phyloP scores from a whole-genome alignment of 352 stramenopile genomes.

The Phytophthora sansomeana region DNA sequence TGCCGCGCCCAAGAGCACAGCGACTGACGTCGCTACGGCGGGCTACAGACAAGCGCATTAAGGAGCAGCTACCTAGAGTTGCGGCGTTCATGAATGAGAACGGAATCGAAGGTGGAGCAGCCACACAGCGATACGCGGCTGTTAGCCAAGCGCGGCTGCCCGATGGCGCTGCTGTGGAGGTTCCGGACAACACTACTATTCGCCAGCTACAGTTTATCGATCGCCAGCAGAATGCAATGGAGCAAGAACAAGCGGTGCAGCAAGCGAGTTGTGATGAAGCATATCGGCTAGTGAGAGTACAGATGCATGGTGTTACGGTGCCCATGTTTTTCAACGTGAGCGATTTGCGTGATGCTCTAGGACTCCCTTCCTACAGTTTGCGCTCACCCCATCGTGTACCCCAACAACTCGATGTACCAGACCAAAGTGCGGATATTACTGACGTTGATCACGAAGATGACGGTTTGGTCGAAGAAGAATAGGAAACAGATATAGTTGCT shows the following conservation, averaged over 20 bases:
- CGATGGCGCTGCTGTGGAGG: not conserved
- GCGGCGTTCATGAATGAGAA: constrained; percentile 8
- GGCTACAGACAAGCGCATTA: constrained; percentile 1
- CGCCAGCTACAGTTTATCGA: constrained; percentile 5
- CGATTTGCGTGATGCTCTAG: constrained; percentile 2
- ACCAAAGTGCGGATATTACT: not conserved
- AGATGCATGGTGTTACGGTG: not conserved
- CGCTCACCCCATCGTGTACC: not conserved
- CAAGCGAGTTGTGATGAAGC: not conserved
- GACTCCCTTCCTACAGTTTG: constrained; percentile 4
- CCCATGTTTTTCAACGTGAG: not conserved
- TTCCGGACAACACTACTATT: constrained; percentile 5
- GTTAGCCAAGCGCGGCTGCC: not conserved
- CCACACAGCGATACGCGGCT: constrained; percentile 1
- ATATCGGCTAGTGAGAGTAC: not conserved
- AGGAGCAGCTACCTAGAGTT: constrained; percentile 5
- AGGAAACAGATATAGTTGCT: not conserved
- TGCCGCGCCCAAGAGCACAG: not conserved
- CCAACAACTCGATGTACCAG: not conserved
- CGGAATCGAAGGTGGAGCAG: not conserved
- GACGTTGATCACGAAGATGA: constrained; percentile 14
- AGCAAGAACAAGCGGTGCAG: not conserved
- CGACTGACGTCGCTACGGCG: constrained; percentile 6
- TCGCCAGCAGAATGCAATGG: not conserved
- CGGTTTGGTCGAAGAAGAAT: too few species aligned